Conservation (phyloP, 2,329 filamentous ascomycete genomes). For the Colletotrichum phormii region DNA sequence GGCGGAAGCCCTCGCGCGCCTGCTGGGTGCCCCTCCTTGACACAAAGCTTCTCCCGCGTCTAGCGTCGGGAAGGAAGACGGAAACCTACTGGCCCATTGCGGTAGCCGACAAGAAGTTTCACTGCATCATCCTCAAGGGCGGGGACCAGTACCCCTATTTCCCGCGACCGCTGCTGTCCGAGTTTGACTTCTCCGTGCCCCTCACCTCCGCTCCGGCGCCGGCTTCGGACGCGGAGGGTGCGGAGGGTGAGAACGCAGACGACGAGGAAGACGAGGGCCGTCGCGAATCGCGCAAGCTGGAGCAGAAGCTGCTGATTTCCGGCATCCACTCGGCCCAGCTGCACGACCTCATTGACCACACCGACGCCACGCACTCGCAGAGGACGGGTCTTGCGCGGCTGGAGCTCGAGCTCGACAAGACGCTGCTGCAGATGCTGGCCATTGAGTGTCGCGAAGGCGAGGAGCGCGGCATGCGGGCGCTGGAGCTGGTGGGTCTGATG, state of each 20-base stretch:
- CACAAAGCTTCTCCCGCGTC: constrained; percentile 83
- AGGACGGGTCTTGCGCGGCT: constrained; percentile 75
- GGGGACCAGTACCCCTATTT: constrained; percentile 94
- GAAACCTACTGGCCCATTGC: constrained; percentile 97
- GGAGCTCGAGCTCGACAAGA: constrained; percentile 90
- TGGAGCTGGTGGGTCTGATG: constrained; percentile 91
- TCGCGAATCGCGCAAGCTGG: constrained; percentile 71
- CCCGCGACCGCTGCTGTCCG: constrained; percentile 86
- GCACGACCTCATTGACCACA: constrained; percentile 78
- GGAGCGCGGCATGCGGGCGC: constrained; percentile 91
- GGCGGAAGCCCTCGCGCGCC: constrained; percentile 87
- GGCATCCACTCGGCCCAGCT: constrained; percentile 79
- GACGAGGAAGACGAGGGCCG: constrained; percentile 46
- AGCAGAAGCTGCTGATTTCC: constrained; percentile 84
- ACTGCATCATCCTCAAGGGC: constrained; percentile 99
- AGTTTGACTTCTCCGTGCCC: constrained; percentile 93
- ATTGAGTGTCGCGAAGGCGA: constrained; percentile 93
- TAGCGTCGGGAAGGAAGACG: constrained; percentile 85
- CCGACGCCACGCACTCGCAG: constrained; percentile 72
- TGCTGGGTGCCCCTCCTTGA: constrained; percentile 94
- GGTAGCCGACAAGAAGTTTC: constrained; percentile 90
- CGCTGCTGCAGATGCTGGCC: constrained; percentile 87
- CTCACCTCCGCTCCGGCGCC: constrained; percentile 64
- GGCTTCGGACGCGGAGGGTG: constrained; percentile 50
- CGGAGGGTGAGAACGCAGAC: constrained; percentile 47